Evolutionary conservation across 176 grass and related monocot genomes (phyloP), one percentile per base, ranked within the genome.

Genomic region (Hsuehochloa calcarea): DNA sequence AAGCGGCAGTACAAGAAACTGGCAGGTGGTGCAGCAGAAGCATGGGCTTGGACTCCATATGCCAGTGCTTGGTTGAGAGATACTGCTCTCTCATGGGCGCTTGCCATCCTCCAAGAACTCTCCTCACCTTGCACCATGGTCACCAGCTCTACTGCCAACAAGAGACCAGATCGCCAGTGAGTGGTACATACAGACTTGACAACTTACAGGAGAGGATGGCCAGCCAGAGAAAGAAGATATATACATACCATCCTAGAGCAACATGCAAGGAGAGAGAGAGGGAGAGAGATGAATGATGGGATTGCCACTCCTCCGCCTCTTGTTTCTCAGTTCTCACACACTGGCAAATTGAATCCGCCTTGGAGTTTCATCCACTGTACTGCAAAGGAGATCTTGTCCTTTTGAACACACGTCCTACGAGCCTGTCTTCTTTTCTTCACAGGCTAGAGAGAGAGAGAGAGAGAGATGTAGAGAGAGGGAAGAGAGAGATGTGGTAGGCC

Each of bases 371-470:
- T 93, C 85, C 86, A 79, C 77, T 92, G 94, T 97, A 90, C 91
- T 86, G 82, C 80, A 83, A 82, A 88, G 79, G 90, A 92, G 91
- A 97, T 97, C 75, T 92, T 94, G 94, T 90, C 89, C 87, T 94
- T 88, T 91, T 86, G 87, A 77, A 82, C 88, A 82, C 88, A 79
- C 75, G 89, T 86, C 87, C 75, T 55, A 85, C 82, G 70, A 85
- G 82, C 75, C 71, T 75, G 72, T 72, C 80, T 84, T 74, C 75
- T 68, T 79, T 76, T 83, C 13, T 50, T 84, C 67, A 66, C 85
- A 84, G 68, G 74, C 68, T 38, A 84, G 65, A 70, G 22, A 45
- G 40, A 78, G 80, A 80, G 88, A 77, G 66, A 65, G 45, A 68
- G 58, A 14, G 23, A 34, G 31, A 34, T 34, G 31, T 34, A 34